These are phyloP conservation scores for Candida sp. DNA, from an alignment of 1,139 yeast species.

Conservation along the genomic window DNA sequence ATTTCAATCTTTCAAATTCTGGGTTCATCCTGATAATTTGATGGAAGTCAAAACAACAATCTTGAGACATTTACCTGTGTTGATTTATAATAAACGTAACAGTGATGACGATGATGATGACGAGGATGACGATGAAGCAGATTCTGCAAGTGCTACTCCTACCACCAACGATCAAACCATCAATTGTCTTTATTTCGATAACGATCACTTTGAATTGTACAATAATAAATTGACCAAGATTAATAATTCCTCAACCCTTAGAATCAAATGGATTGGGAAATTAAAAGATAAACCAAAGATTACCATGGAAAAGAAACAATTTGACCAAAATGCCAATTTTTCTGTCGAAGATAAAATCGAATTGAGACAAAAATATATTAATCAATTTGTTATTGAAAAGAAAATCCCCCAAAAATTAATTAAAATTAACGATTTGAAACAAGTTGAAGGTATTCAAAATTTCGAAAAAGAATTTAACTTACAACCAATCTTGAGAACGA, in stretches of 20 bases:
- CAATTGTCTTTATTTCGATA: slow-evolving; percentile 87
- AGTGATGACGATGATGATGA: slow-evolving; percentile 34
- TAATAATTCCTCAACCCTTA: slow-evolving; percentile 67
- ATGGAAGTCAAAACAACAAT: slow-evolving; percentile 97
- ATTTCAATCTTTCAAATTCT: slow-evolving; percentile 80
- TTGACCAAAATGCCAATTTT: slow-evolving; percentile 51
- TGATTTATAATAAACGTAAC: slow-evolving; percentile 60
- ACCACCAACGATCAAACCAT: slow-evolving; percentile 67
- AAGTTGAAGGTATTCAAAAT: slow-evolving; percentile 47
- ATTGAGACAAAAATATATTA: slow-evolving; percentile 64
- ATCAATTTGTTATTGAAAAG: slow-evolving; percentile 34
- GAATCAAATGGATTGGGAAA: slow-evolving; percentile 91
- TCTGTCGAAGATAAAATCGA: slow-evolving; percentile 57
- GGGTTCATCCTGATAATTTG: slow-evolving; percentile 95
- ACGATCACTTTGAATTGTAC: slow-evolving; percentile 76
- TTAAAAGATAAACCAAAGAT: slow-evolving; percentile 74
- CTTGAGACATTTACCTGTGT: slow-evolving; percentile 87
- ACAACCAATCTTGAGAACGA: slow-evolving; percentile 84
- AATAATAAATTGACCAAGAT: slow-evolving; percentile 76
- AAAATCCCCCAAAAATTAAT: slow-evolving; percentile 21
- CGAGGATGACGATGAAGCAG: slow-evolving; percentile 35
- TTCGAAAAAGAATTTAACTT: slow-evolving; percentile 65
- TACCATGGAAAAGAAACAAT: slow-evolving; percentile 76
- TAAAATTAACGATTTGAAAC: slow-evolving; percentile 18
- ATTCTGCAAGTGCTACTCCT: slow-evolving; percentile 13